phyloP scores from a whole-genome alignment of 2,329 filamentous ascomycete species.

The Colletotrichum lindemuthianum region DNA sequence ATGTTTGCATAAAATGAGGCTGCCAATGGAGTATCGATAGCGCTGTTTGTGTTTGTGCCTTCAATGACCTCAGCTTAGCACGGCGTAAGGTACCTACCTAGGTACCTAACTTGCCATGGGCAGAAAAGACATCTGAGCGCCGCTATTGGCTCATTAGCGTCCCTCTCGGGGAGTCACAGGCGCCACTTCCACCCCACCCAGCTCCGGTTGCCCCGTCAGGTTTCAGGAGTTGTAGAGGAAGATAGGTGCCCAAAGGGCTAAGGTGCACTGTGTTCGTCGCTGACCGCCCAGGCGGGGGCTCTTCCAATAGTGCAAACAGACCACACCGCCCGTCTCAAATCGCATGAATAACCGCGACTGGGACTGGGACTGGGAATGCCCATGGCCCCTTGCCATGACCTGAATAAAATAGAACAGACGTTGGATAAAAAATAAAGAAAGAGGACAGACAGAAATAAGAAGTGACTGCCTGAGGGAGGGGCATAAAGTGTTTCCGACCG shows the following conservation, averaged over 20 bases:
- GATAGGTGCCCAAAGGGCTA: neutral
- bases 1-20: neutral
- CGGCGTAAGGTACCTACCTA: too few relatives aligned
- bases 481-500: constrained; percentile 34
- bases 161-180: too few relatives aligned
- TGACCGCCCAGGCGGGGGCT: neutral
- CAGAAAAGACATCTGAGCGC: too few relatives aligned
- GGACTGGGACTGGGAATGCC: constrained; percentile 32
- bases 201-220: constrained; percentile 47
- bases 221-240: constrained; percentile 37
- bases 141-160: neutral
- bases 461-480: neutral
- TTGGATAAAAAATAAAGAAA: constrained; percentile 13
- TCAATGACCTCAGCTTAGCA: too few relatives aligned
- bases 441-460: neutral
- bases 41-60: too few relatives aligned
- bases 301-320: constrained; percentile 7
- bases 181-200: neutral
- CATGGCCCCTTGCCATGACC: constrained; percentile 19
- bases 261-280: constrained; percentile 13
- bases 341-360: constrained; percentile 33
- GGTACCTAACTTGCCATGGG: too few relatives aligned
- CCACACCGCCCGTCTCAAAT: constrained; percentile 20
- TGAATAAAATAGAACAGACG: constrained; percentile 24
- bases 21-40: too few relatives aligned